Base-by-base conservation (phyloP, 169 alveolate genomes). In the Haemoproteus tartakovskyi region DNA sequence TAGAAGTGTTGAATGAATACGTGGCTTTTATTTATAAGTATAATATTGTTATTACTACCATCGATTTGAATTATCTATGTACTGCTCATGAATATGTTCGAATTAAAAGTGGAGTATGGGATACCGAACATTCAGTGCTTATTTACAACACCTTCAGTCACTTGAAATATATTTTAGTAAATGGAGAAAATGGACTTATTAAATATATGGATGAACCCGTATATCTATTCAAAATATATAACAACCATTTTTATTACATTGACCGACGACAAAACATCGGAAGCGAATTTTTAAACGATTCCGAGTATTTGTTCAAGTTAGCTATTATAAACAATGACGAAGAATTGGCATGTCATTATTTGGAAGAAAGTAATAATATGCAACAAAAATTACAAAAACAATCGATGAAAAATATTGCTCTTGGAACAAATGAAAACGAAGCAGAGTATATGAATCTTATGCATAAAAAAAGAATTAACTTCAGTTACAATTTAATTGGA, bases 51-150 rank as follows among this genome's bases (percentile, higher is more conserved):
- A 79, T 88, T 11, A 85, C 80, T 6, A 89, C 87, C 27, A 79
- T 87, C 16, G 67, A 79, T 47, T 43, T 88, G 36, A 40, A 43
- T 30, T 79, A 86, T 27, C 21, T 88, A 16, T 79, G 88, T 1
- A 78, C 87, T 11, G 63, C 37, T 14, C 87, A 85, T 37, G 78
- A 61, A 16, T 61, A 79, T n/a, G 64, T 60, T 2, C 50, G 81
- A 22, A 78, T 88, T 2, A 88, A 88, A 62, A 83, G 88, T 19
- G 93, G 89, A 8, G 78, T 80, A 8, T 88, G 93, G 93, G 79
- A 88, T 54, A 80, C 78, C 5, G 67, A 70, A 29, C 50, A 85
- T 11, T 45, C 83, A 14, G 54, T 33, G 9, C 85, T 62, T 45
- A 78, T 89, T 2, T 85, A 89, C n/a, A 79, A 83, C 37, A 85